A percentile compares a stretch with the other conserved stretches of the same genome.
Evolutionary conservation across 495 filamentous ascomycete species (phyloP).

Genomic region (Melanomma pulvis-pyrius): DNA sequence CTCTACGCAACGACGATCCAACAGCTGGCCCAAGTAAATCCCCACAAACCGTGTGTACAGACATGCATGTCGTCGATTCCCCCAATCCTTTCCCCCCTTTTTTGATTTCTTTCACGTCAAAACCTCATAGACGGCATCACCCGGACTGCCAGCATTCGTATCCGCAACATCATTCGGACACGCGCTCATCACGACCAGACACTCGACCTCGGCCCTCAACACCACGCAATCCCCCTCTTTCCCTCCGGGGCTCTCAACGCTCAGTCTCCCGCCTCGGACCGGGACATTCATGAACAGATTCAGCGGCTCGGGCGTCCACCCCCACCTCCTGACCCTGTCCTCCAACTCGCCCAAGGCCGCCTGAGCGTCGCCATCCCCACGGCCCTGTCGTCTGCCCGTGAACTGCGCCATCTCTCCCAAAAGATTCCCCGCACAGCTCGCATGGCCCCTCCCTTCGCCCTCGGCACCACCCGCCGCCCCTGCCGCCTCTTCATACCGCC

Average conservation of each 20-base stretch:
- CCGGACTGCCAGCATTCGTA: conserved; percentile 6
- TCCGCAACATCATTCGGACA: conserved; percentile 19
- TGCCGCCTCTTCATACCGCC: not conserved
- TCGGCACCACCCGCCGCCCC: too few species aligned
- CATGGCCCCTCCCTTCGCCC: not conserved
- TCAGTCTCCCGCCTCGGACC: not conserved
- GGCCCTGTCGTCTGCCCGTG: not conserved
- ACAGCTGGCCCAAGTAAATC: too few species aligned
- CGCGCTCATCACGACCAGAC: conserved; percentile 13
- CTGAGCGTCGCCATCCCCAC: too few species aligned
- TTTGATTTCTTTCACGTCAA: too few species aligned
- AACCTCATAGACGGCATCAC: conserved; percentile 8
- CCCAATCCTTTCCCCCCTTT: too few species aligned
- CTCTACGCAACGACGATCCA: too few species aligned
- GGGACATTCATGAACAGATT: conserved; percentile 25
- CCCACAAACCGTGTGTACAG: too few species aligned
- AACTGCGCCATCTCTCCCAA: too few species aligned
- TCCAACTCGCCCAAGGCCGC: conserved; percentile 9
- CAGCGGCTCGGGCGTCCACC: conserved; percentile 18
- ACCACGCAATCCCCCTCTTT: not conserved
- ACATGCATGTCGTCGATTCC: too few species aligned
- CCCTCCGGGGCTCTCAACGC: not conserved
- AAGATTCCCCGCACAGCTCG: conserved; percentile 18
- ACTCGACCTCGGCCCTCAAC: conserved; percentile 2
- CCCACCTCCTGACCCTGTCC: conserved; percentile 7